A percentile compares a stretch with the other conserved stretches of the same genome.
Evolutionary conservation across 352 stramenopile species (phyloP).

Genomic region (Pythium grandisporangium): DNA sequence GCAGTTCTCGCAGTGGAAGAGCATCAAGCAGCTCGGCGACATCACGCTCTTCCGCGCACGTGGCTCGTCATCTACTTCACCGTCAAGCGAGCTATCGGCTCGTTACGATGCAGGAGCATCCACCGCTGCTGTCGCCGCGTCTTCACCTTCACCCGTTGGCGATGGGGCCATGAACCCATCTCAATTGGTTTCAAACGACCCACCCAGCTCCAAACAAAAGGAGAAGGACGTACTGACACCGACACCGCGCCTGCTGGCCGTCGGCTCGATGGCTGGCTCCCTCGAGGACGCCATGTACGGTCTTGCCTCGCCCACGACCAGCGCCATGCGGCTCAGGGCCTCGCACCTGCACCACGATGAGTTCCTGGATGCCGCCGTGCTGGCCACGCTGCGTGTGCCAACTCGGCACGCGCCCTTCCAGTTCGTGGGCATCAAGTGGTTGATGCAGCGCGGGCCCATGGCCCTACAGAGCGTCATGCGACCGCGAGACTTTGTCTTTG

Average conservation of each 20-base stretch:
- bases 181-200: no score
- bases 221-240: no score
- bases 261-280: conserved; percentile 23
- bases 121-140: no score
- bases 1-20: conserved; percentile 6
- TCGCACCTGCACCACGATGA: conserved; percentile 33
- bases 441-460: conserved; percentile 23
- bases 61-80: no score
- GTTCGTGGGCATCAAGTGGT: conserved; percentile 54
- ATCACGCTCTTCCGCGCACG: conserved; percentile 9
- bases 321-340: conserved; percentile 40
- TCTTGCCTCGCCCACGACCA: conserved; percentile 32
- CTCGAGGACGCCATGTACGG: conserved; percentile 60
- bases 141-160: no score
- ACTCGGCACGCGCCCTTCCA: conserved; percentile 32
- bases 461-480: conserved; percentile 24
- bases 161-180: no score
- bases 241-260: conserved; percentile 13
- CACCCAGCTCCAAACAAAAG: no score
- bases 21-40: conserved; percentile 12
- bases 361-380: conserved; percentile 35
- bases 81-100: no score
- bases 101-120: no score
- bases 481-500: conserved; percentile 42
- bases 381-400: conserved; percentile 21